These are phyloP conservation scores for Colletotrichum tropicale DNA, from an alignment of 2,329 filamentous ascomycete species.

Conservation along the genomic window DNA sequence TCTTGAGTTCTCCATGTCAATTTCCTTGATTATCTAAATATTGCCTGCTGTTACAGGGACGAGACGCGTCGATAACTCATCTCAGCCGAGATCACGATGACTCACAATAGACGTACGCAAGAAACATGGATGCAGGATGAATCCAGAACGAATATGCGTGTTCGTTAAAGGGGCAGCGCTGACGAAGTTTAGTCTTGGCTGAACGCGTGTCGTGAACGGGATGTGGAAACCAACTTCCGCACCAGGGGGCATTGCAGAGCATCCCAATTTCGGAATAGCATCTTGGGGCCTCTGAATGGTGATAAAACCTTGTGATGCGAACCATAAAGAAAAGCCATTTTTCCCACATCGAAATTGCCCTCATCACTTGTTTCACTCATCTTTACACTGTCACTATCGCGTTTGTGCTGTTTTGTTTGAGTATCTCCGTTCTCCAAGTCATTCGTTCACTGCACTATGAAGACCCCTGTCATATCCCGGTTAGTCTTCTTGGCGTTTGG, in stretches of 20 bases:
- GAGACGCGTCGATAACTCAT: background rate
- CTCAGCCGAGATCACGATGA: background rate
- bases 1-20: too few species aligned
- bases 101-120: background rate
- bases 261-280: background rate
- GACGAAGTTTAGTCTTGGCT: background rate
- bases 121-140: background rate
- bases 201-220: background rate
- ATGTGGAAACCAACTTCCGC: background rate
- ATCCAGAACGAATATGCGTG: background rate
- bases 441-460: background rate
- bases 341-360: background rate
- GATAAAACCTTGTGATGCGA: background rate
- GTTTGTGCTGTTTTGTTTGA: background rate
- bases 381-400: background rate
- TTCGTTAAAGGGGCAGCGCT: background rate
- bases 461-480: background rate
- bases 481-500: background rate
- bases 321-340: background rate
- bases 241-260: background rate
- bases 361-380: background rate
- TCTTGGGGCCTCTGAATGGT: background rate
- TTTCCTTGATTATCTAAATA: too few species aligned
- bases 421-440: background rate
- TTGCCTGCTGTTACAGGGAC: too few species aligned